Conservation (phyloP, 2,329 filamentous ascomycete species). For the Curvularia sp. region DNA sequence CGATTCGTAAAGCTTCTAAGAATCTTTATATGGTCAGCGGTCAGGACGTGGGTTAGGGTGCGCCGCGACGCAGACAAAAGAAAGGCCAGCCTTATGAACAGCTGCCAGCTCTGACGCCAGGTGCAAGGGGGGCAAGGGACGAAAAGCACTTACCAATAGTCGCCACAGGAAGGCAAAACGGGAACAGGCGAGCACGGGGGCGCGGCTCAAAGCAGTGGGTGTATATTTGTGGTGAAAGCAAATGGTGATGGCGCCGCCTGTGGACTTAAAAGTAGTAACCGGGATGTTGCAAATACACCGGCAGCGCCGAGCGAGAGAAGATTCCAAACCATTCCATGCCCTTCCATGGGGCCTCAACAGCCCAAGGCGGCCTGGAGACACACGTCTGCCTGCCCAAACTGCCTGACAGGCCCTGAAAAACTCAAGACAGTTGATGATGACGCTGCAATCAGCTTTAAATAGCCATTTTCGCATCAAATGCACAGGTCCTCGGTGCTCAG, state of each 20-base stretch:
- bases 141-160: slow-evolving; percentile 32
- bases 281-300: slow-evolving; percentile 42
- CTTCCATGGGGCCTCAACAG: slow-evolving; percentile 43
- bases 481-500: slow-evolving; percentile 5
- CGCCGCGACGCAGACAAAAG: slow-evolving; percentile 21
- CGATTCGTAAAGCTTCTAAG: slow-evolving; percentile 12
- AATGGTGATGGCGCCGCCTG: slow-evolving; percentile 30
- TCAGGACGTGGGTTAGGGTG: slow-evolving; percentile 17
- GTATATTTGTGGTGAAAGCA: slow-evolving; percentile 23
- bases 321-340: slow-evolving; percentile 46
- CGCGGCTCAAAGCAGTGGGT: slow-evolving; percentile 20
- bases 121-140: slow-evolving; percentile 5
- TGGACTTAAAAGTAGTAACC: slow-evolving; percentile 46
- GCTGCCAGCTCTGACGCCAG: slow-evolving; percentile 16
- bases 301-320: slow-evolving; percentile 47
- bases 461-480: not conserved
- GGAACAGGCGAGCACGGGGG: slow-evolving; percentile 12
- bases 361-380: slow-evolving; percentile 27
- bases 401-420: not conserved
- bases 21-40: slow-evolving; percentile 28
- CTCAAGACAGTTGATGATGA: not conserved
- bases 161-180: slow-evolving; percentile 14
- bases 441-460: not conserved
- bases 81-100: slow-evolving; percentile 28
- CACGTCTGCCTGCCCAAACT: slow-evolving; percentile 13